Evolutionary conservation across 208 protist species (phyloP).

Genomic region (Tritrichomonas foetus): DNA sequence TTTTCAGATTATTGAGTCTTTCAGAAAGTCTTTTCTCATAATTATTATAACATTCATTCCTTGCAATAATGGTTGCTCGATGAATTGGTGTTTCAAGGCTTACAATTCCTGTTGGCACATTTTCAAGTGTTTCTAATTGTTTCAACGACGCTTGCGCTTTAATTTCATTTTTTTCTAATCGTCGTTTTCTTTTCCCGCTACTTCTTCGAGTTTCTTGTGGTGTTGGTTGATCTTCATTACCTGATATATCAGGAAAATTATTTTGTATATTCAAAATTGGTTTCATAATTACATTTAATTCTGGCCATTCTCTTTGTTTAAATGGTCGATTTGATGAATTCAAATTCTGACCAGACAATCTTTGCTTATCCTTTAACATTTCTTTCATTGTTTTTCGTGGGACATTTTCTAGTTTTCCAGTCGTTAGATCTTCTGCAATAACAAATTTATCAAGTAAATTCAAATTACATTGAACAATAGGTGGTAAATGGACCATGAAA

Average conservation of each 20-base stretch:
- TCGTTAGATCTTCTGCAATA: background rate
- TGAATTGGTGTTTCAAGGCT: background rate
- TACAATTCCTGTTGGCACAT: too few relatives aligned
- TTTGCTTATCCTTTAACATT: background rate
- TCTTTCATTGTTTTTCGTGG: background rate
- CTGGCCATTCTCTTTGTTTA: too few relatives aligned
- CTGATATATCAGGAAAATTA: background rate
- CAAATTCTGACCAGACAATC: background rate
- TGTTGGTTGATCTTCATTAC: background rate
- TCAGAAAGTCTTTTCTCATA: background rate
- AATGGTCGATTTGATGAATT: too few relatives aligned
- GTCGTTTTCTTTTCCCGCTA: background rate
- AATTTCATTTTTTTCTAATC: too few relatives aligned
- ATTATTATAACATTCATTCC: background rate
- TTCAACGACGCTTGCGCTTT: too few relatives aligned
- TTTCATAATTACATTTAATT: too few relatives aligned
- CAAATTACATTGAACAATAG: background rate
- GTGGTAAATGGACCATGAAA: background rate
- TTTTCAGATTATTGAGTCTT: background rate
- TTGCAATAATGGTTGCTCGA: background rate
- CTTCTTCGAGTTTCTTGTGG: background rate
- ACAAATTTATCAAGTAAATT: background rate
- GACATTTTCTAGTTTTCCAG: background rate
- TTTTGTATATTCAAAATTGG: background rate
- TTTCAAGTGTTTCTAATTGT: too few relatives aligned